Percentiles rank a stretch among this genome's conserved stretches.
Conservation (phyloP, 2,329 filamentous ascomycete species). For the Ophiostoma montium region DNA sequence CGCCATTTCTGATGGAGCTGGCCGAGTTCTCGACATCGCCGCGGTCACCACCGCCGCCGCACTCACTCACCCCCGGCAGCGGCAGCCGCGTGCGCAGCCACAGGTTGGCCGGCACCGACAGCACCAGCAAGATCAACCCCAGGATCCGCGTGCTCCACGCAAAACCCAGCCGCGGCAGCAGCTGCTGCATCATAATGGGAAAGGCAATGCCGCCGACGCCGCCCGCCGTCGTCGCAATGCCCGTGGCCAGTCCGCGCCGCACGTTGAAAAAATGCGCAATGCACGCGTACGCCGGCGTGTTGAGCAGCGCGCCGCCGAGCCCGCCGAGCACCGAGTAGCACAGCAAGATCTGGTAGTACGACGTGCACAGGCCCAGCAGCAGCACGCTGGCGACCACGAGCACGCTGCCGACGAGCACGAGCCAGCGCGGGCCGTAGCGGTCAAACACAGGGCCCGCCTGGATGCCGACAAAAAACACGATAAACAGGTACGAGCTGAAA, state of each 20-base stretch:
- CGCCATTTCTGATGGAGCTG: neutral
- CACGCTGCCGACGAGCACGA: slow-evolving; percentile 52
- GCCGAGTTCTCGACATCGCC: slow-evolving; percentile 11
- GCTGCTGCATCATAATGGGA: slow-evolving; percentile 30
- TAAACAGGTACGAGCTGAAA: slow-evolving; percentile 66
- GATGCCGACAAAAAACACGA: slow-evolving; percentile 69
- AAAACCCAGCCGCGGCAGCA: slow-evolving; percentile 34
- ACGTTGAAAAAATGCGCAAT: slow-evolving; percentile 66
- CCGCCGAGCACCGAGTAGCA: slow-evolving; percentile 62
- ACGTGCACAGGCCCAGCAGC: slow-evolving; percentile 51
- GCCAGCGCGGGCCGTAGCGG: slow-evolving; percentile 50
- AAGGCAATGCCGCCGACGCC: slow-evolving; percentile 57
- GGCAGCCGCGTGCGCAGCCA: slow-evolving; percentile 37
- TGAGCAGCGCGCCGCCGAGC: slow-evolving; percentile 58
- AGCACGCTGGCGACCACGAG: slow-evolving; percentile 48
- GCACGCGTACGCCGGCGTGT: slow-evolving; percentile 60
- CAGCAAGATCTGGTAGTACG: slow-evolving; percentile 71
- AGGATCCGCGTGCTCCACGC: slow-evolving; percentile 35
- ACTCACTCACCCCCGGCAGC: slow-evolving; percentile 28
- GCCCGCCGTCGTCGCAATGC: slow-evolving; percentile 63
- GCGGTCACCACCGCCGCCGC: slow-evolving; percentile 30
- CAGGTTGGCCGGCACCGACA: slow-evolving; percentile 32
- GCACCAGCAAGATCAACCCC: slow-evolving; percentile 33
- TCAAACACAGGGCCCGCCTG: slow-evolving; percentile 77
- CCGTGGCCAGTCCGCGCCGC: slow-evolving; percentile 62